A percentile compares a stretch with the other conserved stretches of the same genome.
These are phyloP conservation scores for Morella rubra DNA, from an alignment of 306 rosid species.

Conservation along the genomic window DNA sequence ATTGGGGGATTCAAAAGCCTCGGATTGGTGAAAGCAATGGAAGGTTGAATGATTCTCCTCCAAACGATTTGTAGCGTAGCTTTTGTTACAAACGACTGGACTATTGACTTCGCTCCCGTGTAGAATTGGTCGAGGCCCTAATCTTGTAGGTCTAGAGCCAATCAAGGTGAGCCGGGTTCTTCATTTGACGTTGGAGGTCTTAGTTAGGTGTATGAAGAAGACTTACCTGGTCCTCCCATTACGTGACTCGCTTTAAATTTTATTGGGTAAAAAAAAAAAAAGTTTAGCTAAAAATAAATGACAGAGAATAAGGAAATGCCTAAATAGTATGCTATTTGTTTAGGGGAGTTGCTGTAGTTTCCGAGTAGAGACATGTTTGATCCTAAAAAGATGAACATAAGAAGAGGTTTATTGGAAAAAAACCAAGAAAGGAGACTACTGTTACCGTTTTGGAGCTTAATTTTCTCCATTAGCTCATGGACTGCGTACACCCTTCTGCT, in stretches of 20 bases:
- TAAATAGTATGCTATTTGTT: not conserved
- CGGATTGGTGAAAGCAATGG: too few relatives aligned
- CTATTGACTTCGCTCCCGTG: too few relatives aligned
- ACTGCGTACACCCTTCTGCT: not conserved
- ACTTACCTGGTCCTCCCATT: not conserved
- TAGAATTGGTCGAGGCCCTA: not conserved
- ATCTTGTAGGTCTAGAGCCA: not conserved
- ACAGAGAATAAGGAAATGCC: too few relatives aligned
- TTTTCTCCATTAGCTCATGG: not conserved
- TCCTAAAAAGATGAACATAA: not conserved
- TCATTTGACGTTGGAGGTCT: not conserved
- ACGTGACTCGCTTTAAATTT: not conserved
- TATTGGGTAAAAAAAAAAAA: not conserved
- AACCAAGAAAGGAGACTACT: not conserved
- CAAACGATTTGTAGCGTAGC: too few relatives aligned
- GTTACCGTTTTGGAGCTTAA: not conserved
- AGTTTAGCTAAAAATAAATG: not conserved
- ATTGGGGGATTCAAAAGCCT: too few relatives aligned
- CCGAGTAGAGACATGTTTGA: not conserved
- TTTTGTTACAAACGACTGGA: too few relatives aligned
- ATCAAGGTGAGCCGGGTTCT: not conserved
- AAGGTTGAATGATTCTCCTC: too few relatives aligned
- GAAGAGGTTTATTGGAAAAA: not conserved
- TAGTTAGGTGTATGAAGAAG: not conserved
- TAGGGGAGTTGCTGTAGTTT: not conserved